Conservation (phyloP, 2,329 filamentous ascomycete species). For the Anthostomella pinea region DNA sequence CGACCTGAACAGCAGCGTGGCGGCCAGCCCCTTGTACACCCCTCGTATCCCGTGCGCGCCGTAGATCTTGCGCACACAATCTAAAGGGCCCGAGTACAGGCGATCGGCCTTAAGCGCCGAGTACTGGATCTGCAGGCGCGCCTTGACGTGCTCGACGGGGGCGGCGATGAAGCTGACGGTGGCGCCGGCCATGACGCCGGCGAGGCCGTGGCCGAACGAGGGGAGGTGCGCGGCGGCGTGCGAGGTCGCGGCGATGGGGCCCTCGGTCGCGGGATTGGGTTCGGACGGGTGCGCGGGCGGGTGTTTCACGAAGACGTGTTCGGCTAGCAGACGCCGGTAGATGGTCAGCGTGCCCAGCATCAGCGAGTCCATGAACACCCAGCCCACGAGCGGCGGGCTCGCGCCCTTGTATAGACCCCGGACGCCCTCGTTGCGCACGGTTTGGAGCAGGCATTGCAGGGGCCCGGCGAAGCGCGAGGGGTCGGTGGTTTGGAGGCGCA, state of each 20-base stretch:
- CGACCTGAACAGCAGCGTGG: constrained; percentile 83
- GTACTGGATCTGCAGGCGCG: constrained; percentile 92
- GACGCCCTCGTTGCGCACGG: constrained; percentile 80
- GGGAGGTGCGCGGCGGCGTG: constrained; percentile 55
- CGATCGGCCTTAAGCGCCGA: constrained; percentile 72
- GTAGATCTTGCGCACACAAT: constrained; percentile 72
- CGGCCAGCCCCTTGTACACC: constrained; percentile 79
- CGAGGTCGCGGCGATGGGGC: constrained; percentile 23
- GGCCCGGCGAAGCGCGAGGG: constrained; percentile 78
- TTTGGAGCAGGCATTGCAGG: constrained; percentile 80
- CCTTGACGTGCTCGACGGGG: constrained; percentile 93
- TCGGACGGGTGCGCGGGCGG: constrained; percentile 37
- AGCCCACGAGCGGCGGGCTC: constrained; percentile 85
- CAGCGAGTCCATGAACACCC: constrained; percentile 94
- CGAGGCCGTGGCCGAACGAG: constrained; percentile 77
- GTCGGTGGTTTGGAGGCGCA: constrained; percentile 85
- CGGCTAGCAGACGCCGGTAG: constrained; percentile 79
- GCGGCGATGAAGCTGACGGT: constrained; percentile 93
- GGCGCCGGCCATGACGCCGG: constrained; percentile 80
- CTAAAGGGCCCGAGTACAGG: constrained; percentile 81
- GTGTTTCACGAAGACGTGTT: constrained; percentile 68
- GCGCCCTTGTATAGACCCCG: constrained; percentile 91
- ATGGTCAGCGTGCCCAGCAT: constrained; percentile 92
- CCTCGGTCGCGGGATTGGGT: constrained; percentile 33
- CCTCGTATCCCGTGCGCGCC: constrained; percentile 71